Evolutionary conservation across 208 protist genomes (phyloP), one percentile per base, ranked within the genome.

Genomic region (Tritrichomonas foetus): DNA sequence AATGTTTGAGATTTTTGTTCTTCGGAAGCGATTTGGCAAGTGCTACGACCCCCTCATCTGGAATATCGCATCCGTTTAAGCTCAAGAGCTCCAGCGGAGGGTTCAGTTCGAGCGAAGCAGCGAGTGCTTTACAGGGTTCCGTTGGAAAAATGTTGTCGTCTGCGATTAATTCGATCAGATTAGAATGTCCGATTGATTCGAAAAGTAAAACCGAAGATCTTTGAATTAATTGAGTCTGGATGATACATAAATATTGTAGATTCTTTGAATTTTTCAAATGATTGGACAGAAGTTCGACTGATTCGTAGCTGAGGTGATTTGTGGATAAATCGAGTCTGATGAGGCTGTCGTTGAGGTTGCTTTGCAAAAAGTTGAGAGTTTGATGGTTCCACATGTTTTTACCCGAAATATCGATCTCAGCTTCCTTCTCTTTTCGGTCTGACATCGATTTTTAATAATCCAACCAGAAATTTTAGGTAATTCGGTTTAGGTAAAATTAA

Each of bases 41-140:
- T 8, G 11, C 25, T 25, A 53, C 44, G 25, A 49, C 8, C 49
- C 74, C 74, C 33, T 84, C 74, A 53, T 11, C 20, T 53, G 74
- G 14, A 53, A 84, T 84, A 84, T 84, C 74, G 25, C 74, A 84
- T 49, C 74, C 74, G 53, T 25, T 20, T 84, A 84, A 84, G 44
- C 74, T 84, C 20, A 84, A 22, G 3, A 84, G 3, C 25, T 84
- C 41, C 22, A 84, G 74, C 9, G 74, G 74, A n/a, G 74, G 36
- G 3, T 33, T 25, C 25, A 33, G 16, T 20, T 9, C 16, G 20
- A 84, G 20, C 3, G 74, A 53, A 33, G 20, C 36, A 33, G 16
- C 74, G 1, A 84, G 74, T 13, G 22, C 41, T 44, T 47, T 53
- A 49, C 27, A 53, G 3, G 74, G 14, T 33, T 53, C 44, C 33